Conservation (phyloP, 257 asterid genomes). For the Solanum etuberosum region DNA sequence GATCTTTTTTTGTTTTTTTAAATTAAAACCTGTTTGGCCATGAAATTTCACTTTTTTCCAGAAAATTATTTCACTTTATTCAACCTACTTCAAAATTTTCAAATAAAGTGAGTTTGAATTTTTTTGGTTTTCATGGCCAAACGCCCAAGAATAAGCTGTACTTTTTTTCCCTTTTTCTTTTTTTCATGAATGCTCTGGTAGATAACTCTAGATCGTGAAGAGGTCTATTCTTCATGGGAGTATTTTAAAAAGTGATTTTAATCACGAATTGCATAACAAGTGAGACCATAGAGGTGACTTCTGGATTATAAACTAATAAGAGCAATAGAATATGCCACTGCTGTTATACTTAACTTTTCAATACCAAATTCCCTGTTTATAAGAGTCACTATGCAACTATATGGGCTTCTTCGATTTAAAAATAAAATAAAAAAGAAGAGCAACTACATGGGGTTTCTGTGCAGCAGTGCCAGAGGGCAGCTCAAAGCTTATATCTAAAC, state of each 20-base stretch:
- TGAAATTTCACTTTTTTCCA: not conserved
- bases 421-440: not conserved
- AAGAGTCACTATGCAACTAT: not conserved
- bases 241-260: not conserved
- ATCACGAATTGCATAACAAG: not conserved
- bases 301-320: not conserved
- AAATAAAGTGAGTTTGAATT: not conserved
- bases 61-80: not conserved
- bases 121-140: no score
- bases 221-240: not conserved
- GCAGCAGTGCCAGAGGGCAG: not conserved
- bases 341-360: not conserved
- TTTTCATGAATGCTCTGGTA: not conserved
- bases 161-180: not conserved
- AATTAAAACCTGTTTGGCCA: not conserved
- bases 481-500: not conserved
- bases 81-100: not conserved
- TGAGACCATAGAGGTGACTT: not conserved
- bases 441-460: not conserved
- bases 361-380: not conserved
- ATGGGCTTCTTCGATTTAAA: not conserved
- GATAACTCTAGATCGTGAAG: not conserved
- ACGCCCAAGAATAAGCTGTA: not conserved
- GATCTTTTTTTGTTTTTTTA: not conserved
- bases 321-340: not conserved